These are phyloP conservation scores for Chytriomyces sp. DNA, from an alignment of 192 early-diverging fungal species.

Conservation along the genomic window DNA sequence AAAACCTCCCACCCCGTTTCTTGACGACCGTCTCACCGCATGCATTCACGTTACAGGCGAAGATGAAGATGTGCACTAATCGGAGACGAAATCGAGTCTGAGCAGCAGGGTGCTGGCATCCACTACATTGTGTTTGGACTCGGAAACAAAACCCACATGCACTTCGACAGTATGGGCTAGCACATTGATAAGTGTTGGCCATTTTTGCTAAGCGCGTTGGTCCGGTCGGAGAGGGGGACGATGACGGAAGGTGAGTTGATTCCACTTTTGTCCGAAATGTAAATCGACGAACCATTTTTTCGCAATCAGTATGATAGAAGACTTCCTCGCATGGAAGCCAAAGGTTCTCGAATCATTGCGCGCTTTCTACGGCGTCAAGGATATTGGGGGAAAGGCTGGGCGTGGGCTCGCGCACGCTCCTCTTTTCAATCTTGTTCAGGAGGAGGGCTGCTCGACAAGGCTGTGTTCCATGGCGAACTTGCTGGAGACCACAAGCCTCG, in stretches of 20 bases:
- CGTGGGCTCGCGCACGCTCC: constrained; percentile 50
- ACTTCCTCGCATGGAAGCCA: constrained; percentile 95
- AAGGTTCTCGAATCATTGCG: constrained; percentile 77
- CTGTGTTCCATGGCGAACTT: constrained; percentile 64
- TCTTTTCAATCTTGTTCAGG: constrained; percentile 36
- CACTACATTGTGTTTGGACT: constrained; percentile 79
- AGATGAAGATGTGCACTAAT: constrained; percentile 63
- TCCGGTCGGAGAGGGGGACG: constrained; percentile 92
- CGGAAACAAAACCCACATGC: constrained; percentile 89
- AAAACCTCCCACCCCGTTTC: not conserved
- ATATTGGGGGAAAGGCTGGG: constrained; percentile 37
- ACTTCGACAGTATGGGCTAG: constrained; percentile 83
- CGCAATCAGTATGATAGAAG: constrained; percentile 80
- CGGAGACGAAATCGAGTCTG: constrained; percentile 46
- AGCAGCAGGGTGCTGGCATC: constrained; percentile 54
- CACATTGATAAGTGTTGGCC: constrained; percentile 67
- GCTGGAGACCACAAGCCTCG: constrained; percentile 42
- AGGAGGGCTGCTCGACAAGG: constrained; percentile 32
- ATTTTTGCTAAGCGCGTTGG: constrained; percentile 79
- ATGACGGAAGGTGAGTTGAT: constrained; percentile 70
- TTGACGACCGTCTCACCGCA: not conserved
- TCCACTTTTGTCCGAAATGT: constrained; percentile 11
- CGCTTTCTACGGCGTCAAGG: constrained; percentile 71
- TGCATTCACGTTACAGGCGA: constrained; percentile 38
- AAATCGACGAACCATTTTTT: constrained; percentile 17